Evolutionary conservation across 139 green algal species (phyloP).

Genomic region (Volvox reticuliferus): DNA sequence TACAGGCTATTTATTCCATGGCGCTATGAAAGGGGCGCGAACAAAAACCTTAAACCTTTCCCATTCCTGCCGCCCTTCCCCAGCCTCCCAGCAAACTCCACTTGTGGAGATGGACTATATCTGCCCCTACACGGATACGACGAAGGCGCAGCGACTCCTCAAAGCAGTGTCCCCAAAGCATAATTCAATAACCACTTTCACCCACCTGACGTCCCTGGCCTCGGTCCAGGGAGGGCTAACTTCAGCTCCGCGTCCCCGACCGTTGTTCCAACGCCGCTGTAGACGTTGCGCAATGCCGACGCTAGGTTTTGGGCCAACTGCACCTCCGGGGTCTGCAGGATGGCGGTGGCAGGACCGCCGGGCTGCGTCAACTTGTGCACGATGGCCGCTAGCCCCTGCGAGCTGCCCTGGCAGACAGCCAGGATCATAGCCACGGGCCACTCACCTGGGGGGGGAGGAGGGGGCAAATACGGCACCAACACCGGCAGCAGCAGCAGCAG

Average conservation of each 20-base stretch:
- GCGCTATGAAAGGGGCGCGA: no score
- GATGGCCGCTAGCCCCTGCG: conserved; percentile 38
- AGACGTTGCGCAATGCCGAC: conserved; percentile 41
- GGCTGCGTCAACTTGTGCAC: conserved; percentile 16
- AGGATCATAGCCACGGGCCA: conserved; percentile 60
- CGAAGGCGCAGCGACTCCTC: no score
- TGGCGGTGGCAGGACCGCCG: not conserved
- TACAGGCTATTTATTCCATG: no score
- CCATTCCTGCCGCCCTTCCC: no score
- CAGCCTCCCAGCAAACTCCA: no score
- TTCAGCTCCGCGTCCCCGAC: not conserved
- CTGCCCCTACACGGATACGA: no score
- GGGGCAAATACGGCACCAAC: not conserved
- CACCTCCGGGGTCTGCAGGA: not conserved
- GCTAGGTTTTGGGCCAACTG: not conserved
- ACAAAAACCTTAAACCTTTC: no score
- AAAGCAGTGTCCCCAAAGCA: no score
- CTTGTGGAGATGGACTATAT: no score
- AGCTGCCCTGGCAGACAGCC: conserved; percentile 51
- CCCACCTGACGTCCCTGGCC: not conserved
- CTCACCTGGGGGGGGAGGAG: conserved; percentile 53
- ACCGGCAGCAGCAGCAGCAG: no score
- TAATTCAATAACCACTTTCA: not conserved
- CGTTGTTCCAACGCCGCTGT: conserved; percentile 23
- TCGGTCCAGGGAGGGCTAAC: not conserved